Percentiles rank a stretch among this genome's conserved stretches.
Conservation (phyloP, 768 basidiomycete species). For the Tulasnella calospora region DNA sequence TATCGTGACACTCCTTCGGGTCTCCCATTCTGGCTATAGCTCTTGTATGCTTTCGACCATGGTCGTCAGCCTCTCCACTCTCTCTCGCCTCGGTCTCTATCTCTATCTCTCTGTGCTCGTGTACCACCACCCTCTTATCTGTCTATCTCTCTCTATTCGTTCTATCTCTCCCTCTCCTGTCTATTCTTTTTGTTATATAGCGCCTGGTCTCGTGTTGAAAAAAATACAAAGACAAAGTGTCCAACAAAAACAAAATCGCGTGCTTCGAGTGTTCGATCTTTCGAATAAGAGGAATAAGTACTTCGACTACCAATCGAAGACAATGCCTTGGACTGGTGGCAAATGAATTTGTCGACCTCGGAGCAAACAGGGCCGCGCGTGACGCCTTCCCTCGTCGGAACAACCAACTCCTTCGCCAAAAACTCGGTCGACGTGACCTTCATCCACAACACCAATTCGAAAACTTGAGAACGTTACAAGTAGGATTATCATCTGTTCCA, state of each 20-base stretch:
- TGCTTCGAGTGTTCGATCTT: no score
- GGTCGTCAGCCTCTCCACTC: not conserved
- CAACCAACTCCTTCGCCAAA: no score
- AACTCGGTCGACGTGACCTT: no score
- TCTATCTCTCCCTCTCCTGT: not conserved
- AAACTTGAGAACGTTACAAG: not conserved
- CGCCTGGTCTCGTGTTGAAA: not conserved
- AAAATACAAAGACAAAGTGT: no score
- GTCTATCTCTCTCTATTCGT: not conserved
- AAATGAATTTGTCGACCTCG: no score
- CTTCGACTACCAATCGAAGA: no score
- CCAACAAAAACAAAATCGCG: no score
- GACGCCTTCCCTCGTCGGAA: no score
- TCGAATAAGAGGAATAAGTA: no score
- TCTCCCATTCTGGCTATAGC: not conserved
- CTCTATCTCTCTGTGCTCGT: not conserved
- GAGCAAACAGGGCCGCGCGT: no score
- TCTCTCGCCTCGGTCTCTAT: not conserved
- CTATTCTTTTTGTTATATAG: not conserved
- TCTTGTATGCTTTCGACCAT: not conserved
- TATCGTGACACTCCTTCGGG: slow-evolving; percentile 9
- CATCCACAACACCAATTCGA: not conserved
- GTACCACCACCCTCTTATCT: not conserved
- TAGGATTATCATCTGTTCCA: not conserved
- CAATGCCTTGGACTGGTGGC: no score